Percentiles rank a stretch among this genome's conserved stretches.
Evolutionary conservation across 208 protist genomes (phyloP).

Genomic region (Leishmania mexicana): DNA sequence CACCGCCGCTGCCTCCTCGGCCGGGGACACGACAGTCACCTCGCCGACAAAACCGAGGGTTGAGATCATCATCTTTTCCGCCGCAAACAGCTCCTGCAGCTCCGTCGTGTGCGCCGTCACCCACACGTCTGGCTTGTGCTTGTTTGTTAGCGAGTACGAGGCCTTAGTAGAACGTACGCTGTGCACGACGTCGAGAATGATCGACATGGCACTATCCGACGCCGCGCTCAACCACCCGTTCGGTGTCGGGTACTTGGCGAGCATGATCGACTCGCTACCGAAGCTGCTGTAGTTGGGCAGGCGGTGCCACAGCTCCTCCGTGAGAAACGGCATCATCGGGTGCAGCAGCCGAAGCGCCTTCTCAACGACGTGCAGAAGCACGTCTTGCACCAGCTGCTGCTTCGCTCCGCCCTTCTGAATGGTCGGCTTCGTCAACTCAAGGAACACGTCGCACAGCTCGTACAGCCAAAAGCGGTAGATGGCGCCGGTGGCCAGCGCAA

Average conservation of each 20-base stretch:
- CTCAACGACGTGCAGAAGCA: conserved; percentile 94
- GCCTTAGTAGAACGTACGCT: conserved; percentile 88
- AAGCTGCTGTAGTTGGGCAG: conserved; percentile 88
- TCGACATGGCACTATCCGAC: conserved; percentile 82
- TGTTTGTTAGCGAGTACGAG: conserved; percentile 90
- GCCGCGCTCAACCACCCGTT: conserved; percentile 62
- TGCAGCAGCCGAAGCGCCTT: conserved; percentile 96
- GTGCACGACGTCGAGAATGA: conserved; percentile 89
- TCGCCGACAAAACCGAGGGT: conserved; percentile 85
- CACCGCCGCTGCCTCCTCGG: conserved; percentile 49
- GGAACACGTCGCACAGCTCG: conserved; percentile 98
- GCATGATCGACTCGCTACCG: conserved; percentile 85
- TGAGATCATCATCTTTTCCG: conserved; percentile 64
- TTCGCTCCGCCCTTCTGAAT: conserved; percentile 78
- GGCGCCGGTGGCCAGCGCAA: conserved; percentile 89
- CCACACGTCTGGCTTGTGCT: conserved; percentile 87
- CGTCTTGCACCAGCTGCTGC: conserved; percentile 89
- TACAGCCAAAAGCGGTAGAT: conserved; percentile 98
- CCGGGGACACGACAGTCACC: conserved; percentile 57
- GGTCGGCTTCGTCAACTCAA: conserved; percentile 94
- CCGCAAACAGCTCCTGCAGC: conserved; percentile 44
- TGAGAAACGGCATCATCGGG: conserved; percentile 99
- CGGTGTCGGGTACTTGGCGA: conserved; percentile 78
- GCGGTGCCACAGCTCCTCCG: conserved; percentile 99
- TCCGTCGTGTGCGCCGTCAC: conserved; percentile 56